These are phyloP conservation scores for Rhodotorula sp. DNA, from an alignment of 1,284 basidiomycete genomes.

Conservation along the genomic window DNA sequence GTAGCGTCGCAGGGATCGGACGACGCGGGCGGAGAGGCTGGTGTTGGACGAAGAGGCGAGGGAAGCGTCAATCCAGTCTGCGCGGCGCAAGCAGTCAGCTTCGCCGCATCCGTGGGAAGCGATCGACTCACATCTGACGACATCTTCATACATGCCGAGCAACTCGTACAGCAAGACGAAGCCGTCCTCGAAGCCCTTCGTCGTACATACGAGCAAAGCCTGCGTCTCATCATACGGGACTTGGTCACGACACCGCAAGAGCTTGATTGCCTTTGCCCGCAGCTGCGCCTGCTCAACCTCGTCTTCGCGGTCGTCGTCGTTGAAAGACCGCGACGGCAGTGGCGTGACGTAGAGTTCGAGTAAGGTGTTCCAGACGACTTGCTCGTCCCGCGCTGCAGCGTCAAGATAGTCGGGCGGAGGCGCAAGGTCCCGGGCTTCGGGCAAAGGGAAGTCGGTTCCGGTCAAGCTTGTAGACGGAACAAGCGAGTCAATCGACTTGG, in stretches of 20 bases:
- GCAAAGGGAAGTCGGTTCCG: slow-evolving; percentile 7
- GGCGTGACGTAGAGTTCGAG: slow-evolving; percentile 84
- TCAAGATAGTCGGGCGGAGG: slow-evolving; percentile 52
- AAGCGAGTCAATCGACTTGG: slow-evolving; percentile 62
- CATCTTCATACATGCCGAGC: slow-evolving; percentile 93
- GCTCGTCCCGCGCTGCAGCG: slow-evolving; percentile 67
- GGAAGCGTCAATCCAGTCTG: slow-evolving; percentile 35
- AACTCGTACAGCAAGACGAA: slow-evolving; percentile 88
- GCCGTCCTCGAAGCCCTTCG: slow-evolving; percentile 73
- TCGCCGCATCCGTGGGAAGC: slow-evolving; percentile 59
- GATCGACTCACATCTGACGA: slow-evolving; percentile 65
- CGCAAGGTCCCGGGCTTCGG: slow-evolving; percentile 21
- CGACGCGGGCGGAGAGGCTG: slow-evolving; percentile 63
- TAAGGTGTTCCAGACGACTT: slow-evolving; percentile 91
- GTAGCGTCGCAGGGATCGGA: slow-evolving; percentile 69
- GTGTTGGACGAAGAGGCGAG: background rate
- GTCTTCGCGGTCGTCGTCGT: slow-evolving; percentile 36
- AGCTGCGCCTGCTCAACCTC: slow-evolving; percentile 39
- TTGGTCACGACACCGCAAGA: slow-evolving; percentile 55
- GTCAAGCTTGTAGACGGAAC: slow-evolving; percentile 1
- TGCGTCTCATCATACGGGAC: slow-evolving; percentile 87
- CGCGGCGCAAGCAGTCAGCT: slow-evolving; percentile 49
- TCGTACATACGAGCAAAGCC: slow-evolving; percentile 88
- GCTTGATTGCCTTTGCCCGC: slow-evolving; percentile 61
- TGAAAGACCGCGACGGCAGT: slow-evolving; percentile 20